Conservation (phyloP, 1,284 basidiomycete genomes). For the Athelia psychrophila region DNA sequence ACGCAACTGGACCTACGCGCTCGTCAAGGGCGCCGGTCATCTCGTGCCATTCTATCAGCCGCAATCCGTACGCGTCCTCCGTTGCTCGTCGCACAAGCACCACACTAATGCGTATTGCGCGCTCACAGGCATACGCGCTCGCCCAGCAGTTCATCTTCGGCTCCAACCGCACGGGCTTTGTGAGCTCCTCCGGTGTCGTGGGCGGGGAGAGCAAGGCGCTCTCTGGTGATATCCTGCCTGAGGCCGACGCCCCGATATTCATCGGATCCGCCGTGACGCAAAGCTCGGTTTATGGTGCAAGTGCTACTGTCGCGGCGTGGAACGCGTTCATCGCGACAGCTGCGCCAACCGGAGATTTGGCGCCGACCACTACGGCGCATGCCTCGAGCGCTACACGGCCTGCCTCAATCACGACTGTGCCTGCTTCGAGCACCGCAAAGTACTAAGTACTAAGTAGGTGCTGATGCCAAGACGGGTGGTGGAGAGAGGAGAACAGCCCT, state of each 20-base stretch:
- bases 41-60: constrained; percentile 51
- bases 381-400: not conserved
- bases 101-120: no score
- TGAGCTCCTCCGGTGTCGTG: constrained; percentile 35
- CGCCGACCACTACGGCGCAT: not conserved
- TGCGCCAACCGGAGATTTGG: not conserved
- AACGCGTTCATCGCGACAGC: constrained; percentile 15
- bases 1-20: constrained; percentile 61
- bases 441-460: no score
- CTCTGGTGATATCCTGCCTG: constrained; percentile 39
- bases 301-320: constrained; percentile 58
- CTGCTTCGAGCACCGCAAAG: no score
- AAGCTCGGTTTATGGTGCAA: constrained; percentile 51
- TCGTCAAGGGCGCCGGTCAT: constrained; percentile 58
- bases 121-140: constrained; percentile 56
- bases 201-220: constrained; percentile 51
- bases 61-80: no score
- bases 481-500: no score
- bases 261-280: constrained; percentile 45
- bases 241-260: constrained; percentile 49
- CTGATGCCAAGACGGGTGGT: no score
- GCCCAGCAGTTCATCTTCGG: constrained; percentile 59
- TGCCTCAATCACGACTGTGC: no score
- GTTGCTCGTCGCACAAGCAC: no score
- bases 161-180: constrained; percentile 47